These are phyloP conservation scores for Didymella keratinophila DNA, from an alignment of 2,329 filamentous ascomycete genomes.

Conservation along the genomic window DNA sequence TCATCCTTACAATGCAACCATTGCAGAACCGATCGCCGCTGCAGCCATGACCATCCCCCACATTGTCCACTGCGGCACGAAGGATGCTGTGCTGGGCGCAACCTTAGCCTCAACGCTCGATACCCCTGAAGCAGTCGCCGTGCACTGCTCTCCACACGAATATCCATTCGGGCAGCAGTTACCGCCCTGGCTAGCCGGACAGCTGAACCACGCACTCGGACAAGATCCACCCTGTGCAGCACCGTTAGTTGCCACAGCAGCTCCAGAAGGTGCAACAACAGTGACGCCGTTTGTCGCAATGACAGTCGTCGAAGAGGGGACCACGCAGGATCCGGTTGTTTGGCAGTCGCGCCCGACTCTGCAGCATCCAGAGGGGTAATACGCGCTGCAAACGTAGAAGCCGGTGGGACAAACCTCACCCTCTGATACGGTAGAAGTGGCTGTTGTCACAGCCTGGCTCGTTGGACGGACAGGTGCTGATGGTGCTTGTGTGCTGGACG, in stretches of 20 bases:
- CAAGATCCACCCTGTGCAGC: conserved; percentile 62
- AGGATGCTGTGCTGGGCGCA: conserved; percentile 48
- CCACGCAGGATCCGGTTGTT: conserved; percentile 75
- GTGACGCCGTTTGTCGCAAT: conserved; percentile 71
- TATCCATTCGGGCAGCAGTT: conserved; percentile 80
- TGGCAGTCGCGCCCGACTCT: conserved; percentile 86
- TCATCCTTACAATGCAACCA: conserved; percentile 48
- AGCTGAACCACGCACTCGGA: conserved; percentile 80
- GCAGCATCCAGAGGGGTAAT: conserved; percentile 84
- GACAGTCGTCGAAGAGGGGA: conserved; percentile 66
- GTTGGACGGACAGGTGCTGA: conserved; percentile 55
- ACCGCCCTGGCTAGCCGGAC: conserved; percentile 69
- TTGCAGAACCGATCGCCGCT: conserved; percentile 46
- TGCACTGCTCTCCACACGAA: conserved; percentile 48
- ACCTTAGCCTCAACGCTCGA: conserved; percentile 46
- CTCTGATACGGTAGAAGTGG: conserved; percentile 82
- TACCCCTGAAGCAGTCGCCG: conserved; percentile 42
- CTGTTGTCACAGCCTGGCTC: conserved; percentile 55
- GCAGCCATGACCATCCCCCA: conserved; percentile 44
- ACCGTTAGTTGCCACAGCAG: conserved; percentile 46
- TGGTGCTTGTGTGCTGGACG: conserved; percentile 48
- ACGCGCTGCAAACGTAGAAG: conserved; percentile 89
- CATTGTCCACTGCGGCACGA: conserved; percentile 36
- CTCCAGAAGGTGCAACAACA: conserved; percentile 69
- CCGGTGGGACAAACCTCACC: conserved; percentile 75